Conservation (phyloP, 768 basidiomycete species). For the Suillus sp. region DNA sequence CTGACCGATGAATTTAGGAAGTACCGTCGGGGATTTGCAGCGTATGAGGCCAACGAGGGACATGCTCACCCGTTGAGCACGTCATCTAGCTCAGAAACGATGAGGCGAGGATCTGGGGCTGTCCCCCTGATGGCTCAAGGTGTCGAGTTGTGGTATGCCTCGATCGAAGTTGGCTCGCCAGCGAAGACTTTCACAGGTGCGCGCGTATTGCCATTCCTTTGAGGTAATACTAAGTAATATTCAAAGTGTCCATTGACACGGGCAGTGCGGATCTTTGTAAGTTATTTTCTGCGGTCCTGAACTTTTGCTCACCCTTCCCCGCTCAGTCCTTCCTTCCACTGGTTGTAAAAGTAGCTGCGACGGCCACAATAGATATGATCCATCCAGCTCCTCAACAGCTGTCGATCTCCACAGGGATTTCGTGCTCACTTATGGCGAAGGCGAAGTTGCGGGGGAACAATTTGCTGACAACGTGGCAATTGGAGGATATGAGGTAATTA, state of each 20-base stretch:
- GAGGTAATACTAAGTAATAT: neutral
- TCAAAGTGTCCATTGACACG: constrained; percentile 50
- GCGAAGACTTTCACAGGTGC: constrained; percentile 44
- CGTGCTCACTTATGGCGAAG: constrained; percentile 39
- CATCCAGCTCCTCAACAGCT: constrained; percentile 37
- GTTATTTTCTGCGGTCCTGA: neutral
- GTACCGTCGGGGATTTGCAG: constrained; percentile 42
- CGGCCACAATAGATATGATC: constrained; percentile 35
- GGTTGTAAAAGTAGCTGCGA: constrained; percentile 32
- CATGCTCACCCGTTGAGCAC: constrained; percentile 35
- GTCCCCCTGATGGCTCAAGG: constrained; percentile 40
- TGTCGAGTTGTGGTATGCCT: constrained; percentile 47
- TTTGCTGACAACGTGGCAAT: constrained; percentile 47
- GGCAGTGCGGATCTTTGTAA: constrained; percentile 48
- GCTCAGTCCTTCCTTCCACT: constrained; percentile 43
- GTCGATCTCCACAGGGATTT: constrained; percentile 31
- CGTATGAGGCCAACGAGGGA: constrained; percentile 50
- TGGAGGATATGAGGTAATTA: constrained; percentile 37
- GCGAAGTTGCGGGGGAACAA: constrained; percentile 40
- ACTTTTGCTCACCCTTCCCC: constrained; percentile 25
- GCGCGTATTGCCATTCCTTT: neutral
- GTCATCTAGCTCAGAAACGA: constrained; percentile 3
- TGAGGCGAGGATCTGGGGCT: constrained; percentile 32
- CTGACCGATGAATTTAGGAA: constrained; percentile 37
- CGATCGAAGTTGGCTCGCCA: constrained; percentile 51